A percentile compares a stretch with the other conserved stretches of the same genome.
Conservation (phyloP, 148 eudicot genomes). For the Fagopyrum esculentum region DNA sequence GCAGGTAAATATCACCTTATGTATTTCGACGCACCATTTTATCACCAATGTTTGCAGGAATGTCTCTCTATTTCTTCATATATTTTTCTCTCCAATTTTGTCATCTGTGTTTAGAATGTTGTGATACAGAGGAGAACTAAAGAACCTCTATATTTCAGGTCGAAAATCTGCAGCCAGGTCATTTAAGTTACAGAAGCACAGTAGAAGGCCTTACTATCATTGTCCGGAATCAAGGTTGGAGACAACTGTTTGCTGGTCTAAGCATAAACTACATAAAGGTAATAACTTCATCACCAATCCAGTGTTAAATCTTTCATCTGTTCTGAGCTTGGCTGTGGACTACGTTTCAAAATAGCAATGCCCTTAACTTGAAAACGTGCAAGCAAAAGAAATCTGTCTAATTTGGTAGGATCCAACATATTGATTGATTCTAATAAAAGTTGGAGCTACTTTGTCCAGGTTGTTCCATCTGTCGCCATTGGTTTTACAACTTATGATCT, state of each 20-base stretch:
- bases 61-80: neutral
- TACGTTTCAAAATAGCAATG: neutral
- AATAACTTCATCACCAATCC: neutral
- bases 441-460: conserved; percentile 18
- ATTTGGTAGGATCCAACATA: neutral
- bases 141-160: conserved; percentile 32
- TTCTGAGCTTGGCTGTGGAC: neutral
- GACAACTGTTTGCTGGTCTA: conserved; percentile 73
- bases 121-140: neutral
- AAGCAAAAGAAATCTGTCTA: neutral
- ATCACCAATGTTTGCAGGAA: neutral
- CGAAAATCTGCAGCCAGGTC: conserved; percentile 42
- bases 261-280: conserved; percentile 77
- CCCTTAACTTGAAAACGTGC: neutral
- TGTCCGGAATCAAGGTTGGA: conserved; percentile 58
- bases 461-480: conserved; percentile 79
- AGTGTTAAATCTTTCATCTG: neutral
- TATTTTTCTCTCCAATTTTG: neutral
- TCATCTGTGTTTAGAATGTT: neutral
- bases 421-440: neutral
- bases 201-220: conserved; percentile 48
- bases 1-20: conserved; percentile 50
- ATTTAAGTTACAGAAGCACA: conserved; percentile 45
- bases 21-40: neutral
- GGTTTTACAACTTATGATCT: conserved; percentile 81